These are phyloP conservation scores for Penicillium decumbens DNA, from an alignment of 2,329 filamentous ascomycete species.

Conservation along the genomic window DNA sequence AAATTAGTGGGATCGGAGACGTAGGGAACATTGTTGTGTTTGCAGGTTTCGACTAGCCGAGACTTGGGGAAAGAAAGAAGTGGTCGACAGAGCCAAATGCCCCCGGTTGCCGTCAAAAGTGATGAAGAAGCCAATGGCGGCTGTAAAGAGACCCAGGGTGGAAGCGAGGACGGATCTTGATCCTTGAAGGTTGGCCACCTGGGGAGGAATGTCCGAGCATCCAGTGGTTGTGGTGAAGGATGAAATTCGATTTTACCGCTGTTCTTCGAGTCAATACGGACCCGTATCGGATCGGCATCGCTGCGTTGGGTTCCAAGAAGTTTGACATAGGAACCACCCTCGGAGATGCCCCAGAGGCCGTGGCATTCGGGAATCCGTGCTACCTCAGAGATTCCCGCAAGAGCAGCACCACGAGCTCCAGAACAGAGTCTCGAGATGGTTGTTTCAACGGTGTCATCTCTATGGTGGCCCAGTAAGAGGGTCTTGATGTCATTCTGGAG, in stretches of 20 bases:
- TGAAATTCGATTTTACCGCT: slow-evolving; percentile 3
- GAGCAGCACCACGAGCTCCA: slow-evolving; percentile 64
- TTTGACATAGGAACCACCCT: slow-evolving; percentile 54
- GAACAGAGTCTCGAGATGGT: slow-evolving; percentile 70
- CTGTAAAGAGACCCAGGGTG: not conserved
- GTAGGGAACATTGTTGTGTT: slow-evolving; percentile 64
- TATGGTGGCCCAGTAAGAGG: slow-evolving; percentile 78
- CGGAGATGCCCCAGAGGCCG: slow-evolving; percentile 65
- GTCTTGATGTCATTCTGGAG: slow-evolving; percentile 49
- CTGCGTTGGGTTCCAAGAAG: slow-evolving; percentile 17
- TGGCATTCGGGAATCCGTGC: slow-evolving; percentile 78
- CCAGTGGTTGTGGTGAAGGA: not conserved
- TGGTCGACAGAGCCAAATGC: slow-evolving; percentile 36
- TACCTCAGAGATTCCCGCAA: slow-evolving; percentile 63
- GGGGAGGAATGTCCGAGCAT: not conserved
- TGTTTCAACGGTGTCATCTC: slow-evolving; percentile 88
- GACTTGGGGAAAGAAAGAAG: slow-evolving; percentile 58
- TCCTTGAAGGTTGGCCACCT: slow-evolving; percentile 4
- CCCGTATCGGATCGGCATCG: slow-evolving; percentile 2
- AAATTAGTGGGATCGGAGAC: slow-evolving; percentile 81
- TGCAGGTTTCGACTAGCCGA: slow-evolving; percentile 62
- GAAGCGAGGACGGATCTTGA: not conserved
- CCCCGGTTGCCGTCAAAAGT: slow-evolving; percentile 26
- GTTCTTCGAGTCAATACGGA: slow-evolving; percentile 7
- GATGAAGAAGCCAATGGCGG: not conserved